Evolutionary conservation across 257 asterid genomes (phyloP), one percentile per base, ranked within the genome.

Genomic region (Galeopsis tetrahit): DNA sequence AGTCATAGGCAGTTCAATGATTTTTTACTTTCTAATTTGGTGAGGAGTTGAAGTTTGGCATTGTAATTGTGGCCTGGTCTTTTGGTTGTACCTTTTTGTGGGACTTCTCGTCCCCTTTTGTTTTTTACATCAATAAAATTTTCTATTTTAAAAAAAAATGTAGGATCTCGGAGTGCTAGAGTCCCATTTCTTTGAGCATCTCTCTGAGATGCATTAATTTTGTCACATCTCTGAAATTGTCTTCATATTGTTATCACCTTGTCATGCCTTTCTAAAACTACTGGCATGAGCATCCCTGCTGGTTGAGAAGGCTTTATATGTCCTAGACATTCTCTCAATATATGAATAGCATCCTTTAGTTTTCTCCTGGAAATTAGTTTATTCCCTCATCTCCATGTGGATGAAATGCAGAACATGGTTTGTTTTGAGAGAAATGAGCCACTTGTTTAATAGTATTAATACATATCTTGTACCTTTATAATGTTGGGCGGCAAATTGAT

Each of bases 241-340:
- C 51, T 65, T 28, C 65, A 61, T 33, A 68, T 74, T 51, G 49
- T 71, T 39, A 36, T 43, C 58, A 36, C 56, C 43, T 48, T 36
- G 56, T 71, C 75, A 53, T 66, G 42, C 32, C 49, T 63, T 36
- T 4, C 66, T 72, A 46, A 33, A 71, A 53, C 70, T 69, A 28
- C 53, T 70, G 56, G 64, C 73, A 57, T 66, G 71, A 42, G 71
- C 68, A 57, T 32, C 38, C 35, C 21, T 40, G 33, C 72, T 33
- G 73, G 60, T 40, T 69, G 71, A 70, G 61, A 59, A 63, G 67
- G 78, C 72, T 49, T 59, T 66, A 10, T 67, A 55, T 28, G 32
- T 60, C 65, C 13, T 69, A 42, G 70, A 77, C 48, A 43, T 66
- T 53, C 68, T 57, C 66, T 44, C 32, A 59, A 67, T 48, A 66